Percentiles rank a stretch among this genome's conserved stretches.
These are phyloP conservation scores for Cucumis sativus DNA, from an alignment of 306 rosid genomes.

Conservation along the genomic window DNA sequence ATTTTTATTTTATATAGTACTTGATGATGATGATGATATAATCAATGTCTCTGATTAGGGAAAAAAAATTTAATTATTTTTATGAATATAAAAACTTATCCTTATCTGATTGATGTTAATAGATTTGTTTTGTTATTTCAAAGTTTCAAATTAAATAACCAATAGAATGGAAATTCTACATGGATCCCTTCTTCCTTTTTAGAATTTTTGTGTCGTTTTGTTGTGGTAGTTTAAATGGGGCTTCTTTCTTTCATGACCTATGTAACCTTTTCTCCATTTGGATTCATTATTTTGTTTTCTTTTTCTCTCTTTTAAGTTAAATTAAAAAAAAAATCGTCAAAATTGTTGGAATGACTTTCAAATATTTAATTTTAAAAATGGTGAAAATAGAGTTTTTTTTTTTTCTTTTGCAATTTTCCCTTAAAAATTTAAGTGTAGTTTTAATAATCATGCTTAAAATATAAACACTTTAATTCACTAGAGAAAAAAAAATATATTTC, in stretches of 20 bases:
- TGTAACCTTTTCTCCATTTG: neutral
- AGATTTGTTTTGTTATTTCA: neutral
- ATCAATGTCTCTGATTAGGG: neutral
- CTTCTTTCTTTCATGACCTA: neutral
- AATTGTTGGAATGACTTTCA: too few relatives aligned
- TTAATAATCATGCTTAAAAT: too few relatives aligned
- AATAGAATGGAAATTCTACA: neutral
- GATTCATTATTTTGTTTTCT: too few relatives aligned
- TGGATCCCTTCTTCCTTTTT: neutral
- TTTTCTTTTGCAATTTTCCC: too few relatives aligned
- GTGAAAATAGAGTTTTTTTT: too few relatives aligned
- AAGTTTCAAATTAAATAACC: neutral
- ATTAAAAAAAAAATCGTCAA: too few relatives aligned
- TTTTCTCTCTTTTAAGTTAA: too few relatives aligned
- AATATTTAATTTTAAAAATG: too few relatives aligned
- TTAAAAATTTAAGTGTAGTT: too few relatives aligned
- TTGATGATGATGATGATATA: neutral
- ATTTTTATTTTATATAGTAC: neutral
- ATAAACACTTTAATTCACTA: too few relatives aligned
- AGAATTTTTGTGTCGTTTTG: neutral
- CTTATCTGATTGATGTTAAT: neutral
- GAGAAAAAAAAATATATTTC: too few relatives aligned
- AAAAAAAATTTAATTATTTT: neutral
- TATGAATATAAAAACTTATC: neutral
- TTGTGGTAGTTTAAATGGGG: neutral